Evolutionary conservation across 768 basidiomycete species (phyloP), one percentile per base, ranked within the genome.

Genomic region (Wakefieldia striispora): DNA sequence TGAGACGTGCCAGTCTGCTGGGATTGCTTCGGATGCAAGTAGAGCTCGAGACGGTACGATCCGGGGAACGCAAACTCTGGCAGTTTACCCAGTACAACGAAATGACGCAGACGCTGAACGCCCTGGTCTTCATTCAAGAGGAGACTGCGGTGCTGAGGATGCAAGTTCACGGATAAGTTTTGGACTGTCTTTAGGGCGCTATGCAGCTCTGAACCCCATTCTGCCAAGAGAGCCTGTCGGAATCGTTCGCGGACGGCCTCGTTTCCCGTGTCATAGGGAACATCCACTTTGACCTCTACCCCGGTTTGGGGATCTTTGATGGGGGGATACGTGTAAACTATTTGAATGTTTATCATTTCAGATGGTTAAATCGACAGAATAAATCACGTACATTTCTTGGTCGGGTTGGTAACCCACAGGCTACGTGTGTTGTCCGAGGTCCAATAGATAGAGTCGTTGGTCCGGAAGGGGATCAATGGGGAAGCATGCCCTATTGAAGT

Each of bases 271-370:
- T 60, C 43, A 2, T 57, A 57, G 1, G 59, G 55, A 7, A 31
- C 44, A 12, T 54, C 44, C n/a, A 61, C 59, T 33, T 54, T 35
- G 31, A 61, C 55, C 11, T 43, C 36, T 8, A 6, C 12, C 11
- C 40, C 41, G 2, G 47, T 47, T 6, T 4, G 4, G 10, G 27
- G 27, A 23, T 58, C 59, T 10, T 11, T 54, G 21, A 60, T 57
- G 8, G 47, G 20, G 23, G 59, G 59, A 24, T 60, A 60, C 11
- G 59, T 57, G 36, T 60, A 60, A 35, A 61, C 59, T 60, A 27
- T 49, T 11, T 19, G 20, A 10, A 20, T 21, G 9, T 38, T 31
- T 17, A 12, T 40, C 14, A 35, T 19, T 34, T 34, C 13, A 3
- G 26, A 6, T 16, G 31, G 3, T 11, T 5, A 37, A 13, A 3